A percentile compares a stretch with the other conserved stretches of the same genome.
Conservation (phyloP, 495 filamentous ascomycete genomes). For the Xylaria grammica region DNA sequence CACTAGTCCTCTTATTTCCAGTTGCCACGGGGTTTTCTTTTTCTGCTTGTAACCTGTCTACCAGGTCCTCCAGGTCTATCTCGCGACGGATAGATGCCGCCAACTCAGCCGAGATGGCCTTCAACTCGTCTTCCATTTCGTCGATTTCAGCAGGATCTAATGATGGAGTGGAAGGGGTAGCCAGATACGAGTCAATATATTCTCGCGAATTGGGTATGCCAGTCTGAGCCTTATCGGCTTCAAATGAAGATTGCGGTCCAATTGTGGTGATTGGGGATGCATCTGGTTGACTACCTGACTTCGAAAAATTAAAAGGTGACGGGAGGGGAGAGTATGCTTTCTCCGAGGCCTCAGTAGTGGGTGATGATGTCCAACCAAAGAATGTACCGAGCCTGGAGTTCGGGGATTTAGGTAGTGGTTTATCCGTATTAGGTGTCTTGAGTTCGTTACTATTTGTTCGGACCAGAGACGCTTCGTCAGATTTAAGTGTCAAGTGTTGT, state of each 20-base stretch:
- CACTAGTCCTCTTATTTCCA: slow-evolving; percentile 79
- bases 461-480: slow-evolving; percentile 34
- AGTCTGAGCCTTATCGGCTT: slow-evolving; percentile 43
- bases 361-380: slow-evolving; percentile 59
- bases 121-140: slow-evolving; percentile 92
- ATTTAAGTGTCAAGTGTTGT: slow-evolving; percentile 53
- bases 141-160: slow-evolving; percentile 54
- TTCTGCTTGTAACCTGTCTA: slow-evolving; percentile 84
- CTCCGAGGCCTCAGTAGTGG: slow-evolving; percentile 55
- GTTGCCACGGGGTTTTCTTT: slow-evolving; percentile 63
- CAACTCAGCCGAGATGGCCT: slow-evolving; percentile 88
- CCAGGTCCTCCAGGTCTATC: slow-evolving; percentile 94
- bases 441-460: slow-evolving; percentile 32
- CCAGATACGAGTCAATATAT: slow-evolving; percentile 53
- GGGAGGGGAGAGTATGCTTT: slow-evolving; percentile 56
- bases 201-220: slow-evolving; percentile 36
- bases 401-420: slow-evolving; percentile 59
- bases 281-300: slow-evolving; percentile 43
- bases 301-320: slow-evolving; percentile 48
- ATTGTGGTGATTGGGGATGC: slow-evolving; percentile 45
- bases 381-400: slow-evolving; percentile 55
- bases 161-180: slow-evolving; percentile 49
- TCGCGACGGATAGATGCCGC: slow-evolving; percentile 91
- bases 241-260: slow-evolving; percentile 40
- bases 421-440: slow-evolving; percentile 50